Percentiles rank a stretch among this genome's conserved stretches.
Conservation (phyloP, 805 yeast species). For the Myxozyma neotropica region DNA sequence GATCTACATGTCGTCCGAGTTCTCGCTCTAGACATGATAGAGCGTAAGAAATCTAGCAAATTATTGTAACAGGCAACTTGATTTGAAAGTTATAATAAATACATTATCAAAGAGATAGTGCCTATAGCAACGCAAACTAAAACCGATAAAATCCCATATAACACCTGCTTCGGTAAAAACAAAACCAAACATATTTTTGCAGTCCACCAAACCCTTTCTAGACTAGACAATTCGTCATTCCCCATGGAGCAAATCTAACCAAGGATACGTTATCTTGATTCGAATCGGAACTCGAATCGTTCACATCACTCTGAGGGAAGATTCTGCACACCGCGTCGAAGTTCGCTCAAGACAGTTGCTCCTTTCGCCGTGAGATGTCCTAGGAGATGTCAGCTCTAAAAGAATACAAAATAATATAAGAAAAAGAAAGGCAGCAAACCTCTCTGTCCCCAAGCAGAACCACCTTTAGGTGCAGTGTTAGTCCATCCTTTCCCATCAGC, state of each 20-base stretch:
- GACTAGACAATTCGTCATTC: not conserved
- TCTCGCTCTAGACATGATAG: too few relatives aligned
- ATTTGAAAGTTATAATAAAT: not conserved
- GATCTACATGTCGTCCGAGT: too few relatives aligned
- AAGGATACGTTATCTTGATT: too few relatives aligned
- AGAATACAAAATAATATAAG: too few relatives aligned
- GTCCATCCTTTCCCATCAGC: slow-evolving; percentile 29
- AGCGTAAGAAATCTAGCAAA: too few relatives aligned
- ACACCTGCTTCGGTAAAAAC: not conserved
- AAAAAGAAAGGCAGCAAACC: too few relatives aligned
- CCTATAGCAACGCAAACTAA: not conserved
- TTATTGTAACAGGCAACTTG: too few relatives aligned
- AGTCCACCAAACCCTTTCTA: not conserved
- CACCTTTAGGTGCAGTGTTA: slow-evolving; percentile 19
- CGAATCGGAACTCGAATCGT: too few relatives aligned
- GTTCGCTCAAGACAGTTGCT: slow-evolving; percentile 19
- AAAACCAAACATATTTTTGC: not conserved
- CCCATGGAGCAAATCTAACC: not conserved
- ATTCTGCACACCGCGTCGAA: slow-evolving; percentile 27
- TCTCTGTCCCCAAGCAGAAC: slow-evolving; percentile 21
- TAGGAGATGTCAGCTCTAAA: too few relatives aligned
- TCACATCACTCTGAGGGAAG: slow-evolving; percentile 8
- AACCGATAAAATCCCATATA: not conserved
- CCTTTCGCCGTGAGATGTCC: slow-evolving; percentile 31
- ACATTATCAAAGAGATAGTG: not conserved